phyloP scores from a whole-genome alignment of 2,329 filamentous ascomycete genomes.

The Stemphylium lycopersici region DNA sequence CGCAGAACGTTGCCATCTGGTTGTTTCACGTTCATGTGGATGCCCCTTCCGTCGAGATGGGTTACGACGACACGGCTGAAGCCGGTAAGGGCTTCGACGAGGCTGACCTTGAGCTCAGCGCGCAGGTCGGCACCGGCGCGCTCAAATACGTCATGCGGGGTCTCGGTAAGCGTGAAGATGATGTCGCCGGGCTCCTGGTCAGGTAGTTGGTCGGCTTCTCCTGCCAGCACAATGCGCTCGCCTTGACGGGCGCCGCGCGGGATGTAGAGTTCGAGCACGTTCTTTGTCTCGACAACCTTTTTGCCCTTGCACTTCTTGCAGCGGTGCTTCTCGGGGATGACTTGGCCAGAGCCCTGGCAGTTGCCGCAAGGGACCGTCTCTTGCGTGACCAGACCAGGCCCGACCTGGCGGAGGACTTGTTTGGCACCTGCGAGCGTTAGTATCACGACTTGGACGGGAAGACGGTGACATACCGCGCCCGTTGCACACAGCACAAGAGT shows the following conservation, averaged over 20 bases:
- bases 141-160: conserved; percentile 79
- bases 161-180: conserved; percentile 84
- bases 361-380: conserved; percentile 79
- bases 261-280: conserved; percentile 95
- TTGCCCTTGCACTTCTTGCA: conserved; percentile 99
- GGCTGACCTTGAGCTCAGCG: conserved; percentile 78
- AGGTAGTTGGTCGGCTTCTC: conserved; percentile 91
- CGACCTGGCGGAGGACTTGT: conserved; percentile 80
- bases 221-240: conserved; percentile 86
- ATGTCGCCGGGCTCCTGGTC: conserved; percentile 92
- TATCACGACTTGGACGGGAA: background rate
- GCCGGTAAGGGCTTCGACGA: conserved; percentile 83
- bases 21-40: conserved; percentile 77
- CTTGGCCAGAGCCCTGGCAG: conserved; percentile 82
- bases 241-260: conserved; percentile 80
- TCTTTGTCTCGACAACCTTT: conserved; percentile 83
- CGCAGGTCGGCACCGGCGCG: conserved; percentile 84
- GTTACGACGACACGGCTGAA: conserved; percentile 90
- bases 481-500: conserved; percentile 82
- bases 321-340: conserved; percentile 94
- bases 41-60: conserved; percentile 91
- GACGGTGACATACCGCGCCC: conserved; percentile 65
- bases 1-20: conserved; percentile 75
- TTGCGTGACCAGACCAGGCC: conserved; percentile 82
- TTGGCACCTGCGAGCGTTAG: conserved; percentile 63